These are phyloP conservation scores for Teratosphaeria zuluensis DNA, from an alignment of 2,329 filamentous ascomycete genomes.

Conservation along the genomic window DNA sequence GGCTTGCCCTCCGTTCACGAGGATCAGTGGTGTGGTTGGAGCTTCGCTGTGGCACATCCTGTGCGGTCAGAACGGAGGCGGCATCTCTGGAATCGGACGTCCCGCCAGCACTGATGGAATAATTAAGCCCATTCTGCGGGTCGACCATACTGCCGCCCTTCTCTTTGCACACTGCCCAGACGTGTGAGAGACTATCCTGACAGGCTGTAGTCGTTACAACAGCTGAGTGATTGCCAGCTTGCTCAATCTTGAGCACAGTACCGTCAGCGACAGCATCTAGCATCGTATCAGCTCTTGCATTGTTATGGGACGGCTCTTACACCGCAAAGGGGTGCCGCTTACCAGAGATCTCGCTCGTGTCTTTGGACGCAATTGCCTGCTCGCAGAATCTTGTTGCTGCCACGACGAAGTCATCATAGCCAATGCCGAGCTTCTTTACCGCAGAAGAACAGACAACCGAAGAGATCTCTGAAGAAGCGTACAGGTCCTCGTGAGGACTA, in stretches of 20 bases:
- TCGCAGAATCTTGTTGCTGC: background rate
- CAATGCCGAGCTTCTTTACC: background rate
- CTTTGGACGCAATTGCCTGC: background rate
- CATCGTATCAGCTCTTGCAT: too few species aligned
- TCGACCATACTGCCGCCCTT: background rate
- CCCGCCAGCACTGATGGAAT: background rate
- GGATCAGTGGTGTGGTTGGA: background rate
- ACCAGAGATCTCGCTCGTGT: background rate
- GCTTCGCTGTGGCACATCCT: background rate
- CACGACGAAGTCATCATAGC: background rate
- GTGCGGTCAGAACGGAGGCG: too few species aligned
- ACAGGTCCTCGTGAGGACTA: background rate
- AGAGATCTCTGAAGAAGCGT: background rate
- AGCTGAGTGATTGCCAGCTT: too few species aligned
- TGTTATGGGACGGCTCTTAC: too few species aligned
- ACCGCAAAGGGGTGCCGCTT: too few species aligned
- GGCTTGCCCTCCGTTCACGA: background rate
- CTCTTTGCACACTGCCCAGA: background rate
- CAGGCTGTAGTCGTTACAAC: background rate
- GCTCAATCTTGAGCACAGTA: too few species aligned
- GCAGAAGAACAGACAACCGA: background rate
- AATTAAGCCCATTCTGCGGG: background rate
- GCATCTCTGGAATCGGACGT: background rate
- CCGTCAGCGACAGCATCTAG: too few species aligned
- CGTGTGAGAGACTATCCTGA: background rate